Base-by-base conservation (phyloP, 768 basidiomycete genomes). In the Mycena rebaudengoi region DNA sequence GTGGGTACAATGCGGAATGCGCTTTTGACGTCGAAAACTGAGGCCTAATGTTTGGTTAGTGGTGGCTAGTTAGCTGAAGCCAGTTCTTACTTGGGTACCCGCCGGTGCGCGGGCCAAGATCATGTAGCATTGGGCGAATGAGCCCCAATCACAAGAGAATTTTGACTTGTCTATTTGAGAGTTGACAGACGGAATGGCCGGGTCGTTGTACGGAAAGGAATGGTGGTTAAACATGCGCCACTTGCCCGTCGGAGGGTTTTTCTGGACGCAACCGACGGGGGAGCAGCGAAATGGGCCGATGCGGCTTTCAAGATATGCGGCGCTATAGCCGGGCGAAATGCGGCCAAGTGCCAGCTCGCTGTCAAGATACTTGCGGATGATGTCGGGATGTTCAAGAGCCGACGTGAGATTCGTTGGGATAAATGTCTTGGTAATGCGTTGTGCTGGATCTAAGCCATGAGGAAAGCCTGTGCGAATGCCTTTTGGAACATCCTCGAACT, bases 121-220 rank as follows among this genome's bases (percentile, higher is more conserved):
- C 33, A 56, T 7, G 26, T 43, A 52, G 37, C 62, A 51, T 25
- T 57, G 23, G 5, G 29, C 37, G 44, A 70, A 70, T 5, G 68
- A 63, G 14, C 69, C 69, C 69, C 69, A 70, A 14, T 53, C 46
- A 43, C 69, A 69, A 2, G 45, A 40, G 53, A 68, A 68, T n/a
- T 67, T 33, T 10, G 25, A 50, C 18, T 28, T 28, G 30, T 68
- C 30, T 41, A 68, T 67, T 6, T 39, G 32, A 2, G 65, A 45
- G 40, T 68, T 68, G 12, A 67, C n/a, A 6, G 60, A 53, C 32
- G 21, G 52, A 8, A 26, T n/a, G n/a, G 11, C 2, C 11, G 32
- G 43, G 55, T 66, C 45, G 32, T 65, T 39, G 10, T 52, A 20
- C 1, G 68, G 69, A 37, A 25, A 70, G 1, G 69, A 69, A 26